phyloP scores from a whole-genome alignment of 495 filamentous ascomycete species.

The Hypoxylon rickii region DNA sequence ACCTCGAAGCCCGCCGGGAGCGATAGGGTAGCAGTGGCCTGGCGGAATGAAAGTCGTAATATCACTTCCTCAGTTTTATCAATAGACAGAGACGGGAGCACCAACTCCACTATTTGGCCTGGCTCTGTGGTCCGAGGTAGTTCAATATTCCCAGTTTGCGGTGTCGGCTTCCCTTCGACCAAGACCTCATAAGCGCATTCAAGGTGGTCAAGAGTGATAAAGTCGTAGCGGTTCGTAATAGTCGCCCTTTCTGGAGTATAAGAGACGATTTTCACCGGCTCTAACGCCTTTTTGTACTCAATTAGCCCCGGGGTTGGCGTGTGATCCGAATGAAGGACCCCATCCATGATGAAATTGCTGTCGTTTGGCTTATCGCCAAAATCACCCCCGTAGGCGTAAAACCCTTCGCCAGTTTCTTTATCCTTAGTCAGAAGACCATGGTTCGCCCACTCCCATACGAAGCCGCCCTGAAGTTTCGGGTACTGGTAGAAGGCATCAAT shows the following conservation, averaged over 20 bases:
- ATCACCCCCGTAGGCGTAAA: slow-evolving; percentile 70
- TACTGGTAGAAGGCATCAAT: slow-evolving; percentile 61
- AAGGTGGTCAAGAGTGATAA: slow-evolving; percentile 54
- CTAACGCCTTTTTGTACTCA: slow-evolving; percentile 65
- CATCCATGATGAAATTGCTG: slow-evolving; percentile 68
- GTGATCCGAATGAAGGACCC: slow-evolving; percentile 62
- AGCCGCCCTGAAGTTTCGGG: slow-evolving; percentile 67
- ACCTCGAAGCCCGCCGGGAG: slow-evolving; percentile 49
- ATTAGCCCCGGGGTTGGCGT: slow-evolving; percentile 61
- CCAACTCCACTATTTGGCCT: slow-evolving; percentile 24
- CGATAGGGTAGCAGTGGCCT: slow-evolving; percentile 43
- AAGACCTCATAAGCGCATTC: slow-evolving; percentile 35
- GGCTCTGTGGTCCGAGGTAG: slow-evolving; percentile 26
- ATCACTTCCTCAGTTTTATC: slow-evolving; percentile 21
- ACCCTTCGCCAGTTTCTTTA: slow-evolving; percentile 53
- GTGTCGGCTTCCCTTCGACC: slow-evolving; percentile 26
- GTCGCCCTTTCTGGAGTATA: slow-evolving; percentile 21
- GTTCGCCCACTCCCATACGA: slow-evolving; percentile 77
- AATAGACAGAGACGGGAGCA: background rate
- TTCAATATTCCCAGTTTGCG: slow-evolving; percentile 16
- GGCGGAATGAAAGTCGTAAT: slow-evolving; percentile 24
- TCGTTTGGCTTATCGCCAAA: slow-evolving; percentile 70
- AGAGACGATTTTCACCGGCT: slow-evolving; percentile 53
- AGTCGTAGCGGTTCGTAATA: slow-evolving; percentile 59
- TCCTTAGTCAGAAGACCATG: slow-evolving; percentile 63